These are phyloP conservation scores for Phytophthora brassicae DNA, from an alignment of 352 stramenopile species.

Conservation along the genomic window DNA sequence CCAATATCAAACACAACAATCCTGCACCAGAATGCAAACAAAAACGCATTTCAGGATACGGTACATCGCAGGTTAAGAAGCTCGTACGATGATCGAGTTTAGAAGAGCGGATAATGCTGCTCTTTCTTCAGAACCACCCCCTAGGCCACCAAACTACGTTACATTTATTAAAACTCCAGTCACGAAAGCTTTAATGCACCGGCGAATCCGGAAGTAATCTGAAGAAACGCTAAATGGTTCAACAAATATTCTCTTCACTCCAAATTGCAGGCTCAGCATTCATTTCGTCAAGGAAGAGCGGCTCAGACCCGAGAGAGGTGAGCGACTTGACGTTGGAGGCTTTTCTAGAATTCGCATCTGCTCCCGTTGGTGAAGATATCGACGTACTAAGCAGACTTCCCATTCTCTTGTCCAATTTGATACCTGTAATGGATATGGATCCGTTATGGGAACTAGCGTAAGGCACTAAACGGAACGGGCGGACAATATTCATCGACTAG, in stretches of 20 bases:
- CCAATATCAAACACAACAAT: conserved; percentile 21
- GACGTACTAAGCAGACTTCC: conserved; percentile 19
- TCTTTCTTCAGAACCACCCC: conserved; percentile 42
- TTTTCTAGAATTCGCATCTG: conserved; percentile 13
- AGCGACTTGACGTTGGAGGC: neutral
- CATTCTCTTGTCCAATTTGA: conserved; percentile 14
- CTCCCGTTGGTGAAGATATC: neutral
- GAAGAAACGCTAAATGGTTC: conserved; percentile 58
- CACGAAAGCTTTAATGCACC: conserved; percentile 13
- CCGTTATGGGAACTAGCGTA: neutral
- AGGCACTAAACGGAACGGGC: too few species aligned
- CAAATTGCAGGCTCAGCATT: conserved; percentile 46
- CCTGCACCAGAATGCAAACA: conserved; percentile 4
- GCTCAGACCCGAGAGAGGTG: conserved; percentile 2
- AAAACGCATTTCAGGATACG: neutral
- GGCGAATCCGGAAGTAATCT: conserved; percentile 58
- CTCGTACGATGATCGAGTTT: conserved; percentile 28
- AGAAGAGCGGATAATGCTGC: conserved; percentile 43
- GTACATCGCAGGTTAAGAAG: neutral
- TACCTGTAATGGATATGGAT: too few species aligned
- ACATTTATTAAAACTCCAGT: too few species aligned
- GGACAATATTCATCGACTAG: too few species aligned
- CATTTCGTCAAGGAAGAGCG: conserved; percentile 60
- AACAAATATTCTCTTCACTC: conserved; percentile 53
- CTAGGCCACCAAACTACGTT: conserved; percentile 7